Evolutionary conservation across 2,329 filamentous ascomycete genomes (phyloP).

Genomic region (Niveomyces coronatus): DNA sequence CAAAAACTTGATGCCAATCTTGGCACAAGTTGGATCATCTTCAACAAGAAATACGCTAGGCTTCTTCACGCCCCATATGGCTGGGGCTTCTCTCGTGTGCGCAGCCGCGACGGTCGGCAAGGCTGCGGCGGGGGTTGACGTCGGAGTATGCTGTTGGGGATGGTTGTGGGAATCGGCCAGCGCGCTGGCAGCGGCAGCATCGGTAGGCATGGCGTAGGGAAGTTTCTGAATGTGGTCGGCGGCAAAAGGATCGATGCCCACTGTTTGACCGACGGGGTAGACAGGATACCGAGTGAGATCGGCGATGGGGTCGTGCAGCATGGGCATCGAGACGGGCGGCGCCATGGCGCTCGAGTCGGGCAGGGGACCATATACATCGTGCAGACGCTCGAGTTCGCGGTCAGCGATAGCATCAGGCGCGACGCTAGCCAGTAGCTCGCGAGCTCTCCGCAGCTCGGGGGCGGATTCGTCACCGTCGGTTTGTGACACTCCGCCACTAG

Average conservation of each 20-base stretch:
- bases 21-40: conserved; percentile 58
- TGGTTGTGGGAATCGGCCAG: conserved; percentile 32
- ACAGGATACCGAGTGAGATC: conserved; percentile 56
- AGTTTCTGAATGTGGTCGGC: conserved; percentile 92
- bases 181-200: conserved; percentile 26
- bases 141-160: conserved; percentile 15
- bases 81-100: conserved; percentile 29
- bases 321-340: conserved; percentile 31
- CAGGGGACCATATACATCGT: conserved; percentile 42
- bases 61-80: conserved; percentile 47
- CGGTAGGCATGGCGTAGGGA: conserved; percentile 65
- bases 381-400: conserved; percentile 45
- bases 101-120: conserved; percentile 14
- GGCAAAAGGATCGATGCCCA: conserved; percentile 91
- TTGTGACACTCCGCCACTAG: conserved; percentile 26
- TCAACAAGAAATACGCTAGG: conserved; percentile 87
- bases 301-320: conserved; percentile 44
- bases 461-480: conserved; percentile 40
- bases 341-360: conserved; percentile 39
- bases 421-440: conserved; percentile 45
- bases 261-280: conserved; percentile 82
- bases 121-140: conserved; percentile 1
- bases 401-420: conserved; percentile 42
- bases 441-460: conserved; percentile 43
- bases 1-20: conserved; percentile 59